Evolutionary conservation across 495 filamentous ascomycete species (phyloP), one percentile per base, ranked within the genome.

Genomic region (Lentithecium fluviatile): DNA sequence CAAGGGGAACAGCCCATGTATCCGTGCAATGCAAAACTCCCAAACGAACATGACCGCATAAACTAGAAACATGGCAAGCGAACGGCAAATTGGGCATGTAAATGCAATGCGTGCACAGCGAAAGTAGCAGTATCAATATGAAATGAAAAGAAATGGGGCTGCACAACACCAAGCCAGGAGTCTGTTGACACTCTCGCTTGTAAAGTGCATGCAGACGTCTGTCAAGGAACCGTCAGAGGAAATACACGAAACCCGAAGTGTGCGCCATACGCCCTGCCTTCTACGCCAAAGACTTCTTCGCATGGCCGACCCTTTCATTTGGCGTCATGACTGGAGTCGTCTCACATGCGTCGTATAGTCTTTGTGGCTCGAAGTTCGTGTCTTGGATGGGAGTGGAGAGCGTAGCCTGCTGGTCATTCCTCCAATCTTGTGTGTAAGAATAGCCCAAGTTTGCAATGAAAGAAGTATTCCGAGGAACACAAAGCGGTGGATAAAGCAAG

Each of bases 341-440:
- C 43, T 56, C 60, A 52, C 45, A 63, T 63, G 53, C 23, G 53
- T 63, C 60, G 60, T 63, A 47, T 24, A 47, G 17, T 15, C 15
- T 52, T 62, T 45, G 46, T 57, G 4, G 40, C 15, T 43, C 40
- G 40, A 53, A 26, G 12, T 36, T 57, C 45, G 32, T 56, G 15
- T 26, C 45, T 37, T 45, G 12, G 45, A 21, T 43, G 34, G 29
- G 51, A 56, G 45, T 11, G 29, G 43, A 50, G 51, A 45, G 50
- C 43, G 34, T 10, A 23, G 29, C 24, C 15, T 23, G 24, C 25
- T 25, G 25, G 29, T 4, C 10, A 32, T 32, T 32, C 29, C 29
- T 32, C 29, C 29, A 32, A 32, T 10, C 29, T 32, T 10, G 29
- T 32, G 29, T 32, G 29, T 32, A 32, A 32, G 4, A 36, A 25